phyloP scores from a whole-genome alignment of 139 green algal genomes.

The Chlorella sp. region DNA sequence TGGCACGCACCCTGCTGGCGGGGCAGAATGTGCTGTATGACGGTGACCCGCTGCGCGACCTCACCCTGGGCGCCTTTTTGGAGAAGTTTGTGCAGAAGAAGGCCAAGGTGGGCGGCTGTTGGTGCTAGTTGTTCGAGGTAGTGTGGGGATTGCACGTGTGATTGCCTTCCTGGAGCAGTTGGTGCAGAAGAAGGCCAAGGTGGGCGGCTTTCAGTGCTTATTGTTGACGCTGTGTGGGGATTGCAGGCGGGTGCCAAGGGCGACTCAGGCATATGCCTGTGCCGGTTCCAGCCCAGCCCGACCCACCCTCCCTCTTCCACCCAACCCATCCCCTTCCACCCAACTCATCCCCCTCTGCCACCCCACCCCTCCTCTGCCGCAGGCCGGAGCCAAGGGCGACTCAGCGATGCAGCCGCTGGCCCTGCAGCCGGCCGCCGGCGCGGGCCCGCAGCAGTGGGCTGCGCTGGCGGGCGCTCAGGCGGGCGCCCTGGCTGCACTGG shows the following conservation, averaged over 20 bases:
- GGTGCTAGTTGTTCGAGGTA: neutral
- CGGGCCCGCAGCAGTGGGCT: conserved; percentile 10
- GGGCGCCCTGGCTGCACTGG: neutral
- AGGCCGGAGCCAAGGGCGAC: conserved; percentile 35
- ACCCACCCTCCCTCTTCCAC: neutral
- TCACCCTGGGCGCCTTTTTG: conserved; percentile 86
- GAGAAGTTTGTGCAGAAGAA: conserved; percentile 96
- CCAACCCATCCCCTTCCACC: too few species aligned
- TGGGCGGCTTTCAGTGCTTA: too few species aligned
- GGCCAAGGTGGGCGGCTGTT: conserved; percentile 66
- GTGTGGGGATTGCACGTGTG: neutral
- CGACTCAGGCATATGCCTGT: conserved; percentile 43
- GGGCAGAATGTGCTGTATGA: conserved; percentile 82
- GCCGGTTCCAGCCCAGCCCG: neutral
- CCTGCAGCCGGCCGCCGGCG: neutral
- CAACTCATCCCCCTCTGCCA: neutral
- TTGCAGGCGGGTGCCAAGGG: conserved; percentile 25
- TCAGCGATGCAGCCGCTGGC: conserved; percentile 86
- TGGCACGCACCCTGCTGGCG: conserved; percentile 85
- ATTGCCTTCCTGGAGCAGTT: neutral
- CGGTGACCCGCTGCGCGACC: conserved; percentile 91
- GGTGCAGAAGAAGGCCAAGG: too few species aligned
- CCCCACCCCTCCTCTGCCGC: neutral
- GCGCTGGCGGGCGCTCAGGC: conserved; percentile 11
- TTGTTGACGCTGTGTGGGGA: neutral